phyloP scores from a whole-genome alignment of 768 basidiomycete species.

The Collybiopsis confluens region DNA sequence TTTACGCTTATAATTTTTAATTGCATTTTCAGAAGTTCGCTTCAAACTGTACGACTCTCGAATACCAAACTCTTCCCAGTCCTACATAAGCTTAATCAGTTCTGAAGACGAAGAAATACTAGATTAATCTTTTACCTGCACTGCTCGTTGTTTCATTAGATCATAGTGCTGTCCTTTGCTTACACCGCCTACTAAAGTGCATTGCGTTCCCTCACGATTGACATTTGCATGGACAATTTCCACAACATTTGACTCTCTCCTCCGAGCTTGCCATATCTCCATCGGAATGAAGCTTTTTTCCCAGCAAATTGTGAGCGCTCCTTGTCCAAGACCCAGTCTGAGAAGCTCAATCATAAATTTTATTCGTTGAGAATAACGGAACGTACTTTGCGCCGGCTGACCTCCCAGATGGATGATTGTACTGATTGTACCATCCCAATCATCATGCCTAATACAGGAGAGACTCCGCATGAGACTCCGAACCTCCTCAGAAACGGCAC shows the following conservation, averaged over 20 bases:
- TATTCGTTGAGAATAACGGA: not conserved
- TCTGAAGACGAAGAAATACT: not conserved
- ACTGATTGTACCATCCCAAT: slow-evolving; percentile 17
- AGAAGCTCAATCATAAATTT: not conserved
- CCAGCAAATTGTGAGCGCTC: slow-evolving; percentile 25
- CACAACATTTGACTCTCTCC: slow-evolving; percentile 21
- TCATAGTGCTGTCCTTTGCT: slow-evolving; percentile 13
- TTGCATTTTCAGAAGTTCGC: not conserved
- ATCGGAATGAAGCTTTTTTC: slow-evolving; percentile 21
- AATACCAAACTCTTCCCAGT: not conserved
- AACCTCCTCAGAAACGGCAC: slow-evolving; percentile 9
- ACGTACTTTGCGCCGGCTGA: slow-evolving; percentile 15
- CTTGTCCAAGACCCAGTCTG: slow-evolving; percentile 26
- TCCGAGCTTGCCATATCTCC: slow-evolving; percentile 20
- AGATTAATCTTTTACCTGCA: not conserved
- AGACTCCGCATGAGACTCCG: slow-evolving; percentile 19
- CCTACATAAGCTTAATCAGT: not conserved
- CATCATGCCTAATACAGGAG: slow-evolving; percentile 15
- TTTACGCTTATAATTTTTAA: slow-evolving; percentile 6
- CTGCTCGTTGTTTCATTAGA: slow-evolving; percentile 8
- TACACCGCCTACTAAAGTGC: slow-evolving; percentile 14
- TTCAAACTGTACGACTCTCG: slow-evolving; percentile 1
- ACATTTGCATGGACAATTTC: slow-evolving; percentile 22
- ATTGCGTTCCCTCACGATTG: slow-evolving; percentile 21
- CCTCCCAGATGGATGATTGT: slow-evolving; percentile 14